Conservation (phyloP, 2,329 filamentous ascomycete species). For the Alternaria longipes region DNA sequence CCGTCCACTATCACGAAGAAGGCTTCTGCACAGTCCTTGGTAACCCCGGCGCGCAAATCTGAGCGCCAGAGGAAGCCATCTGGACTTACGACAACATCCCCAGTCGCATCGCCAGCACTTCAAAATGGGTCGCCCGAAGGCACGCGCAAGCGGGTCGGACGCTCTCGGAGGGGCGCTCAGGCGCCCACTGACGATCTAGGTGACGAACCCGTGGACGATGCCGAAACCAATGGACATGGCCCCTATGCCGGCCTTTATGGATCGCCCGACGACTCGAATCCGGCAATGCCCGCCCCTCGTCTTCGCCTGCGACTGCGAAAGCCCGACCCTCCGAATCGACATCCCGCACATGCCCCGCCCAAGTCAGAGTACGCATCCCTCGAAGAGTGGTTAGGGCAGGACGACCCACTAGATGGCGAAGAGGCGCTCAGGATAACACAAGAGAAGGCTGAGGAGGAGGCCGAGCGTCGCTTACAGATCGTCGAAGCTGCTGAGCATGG, state of each 20-base stretch:
- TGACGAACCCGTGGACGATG: conserved; percentile 21
- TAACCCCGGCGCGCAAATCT: conserved; percentile 45
- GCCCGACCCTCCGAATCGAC: conserved; percentile 60
- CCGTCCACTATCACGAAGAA: conserved; percentile 33
- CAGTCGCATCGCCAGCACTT: conserved; percentile 29
- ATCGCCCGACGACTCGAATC: conserved; percentile 31
- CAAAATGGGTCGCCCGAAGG: conserved; percentile 29
- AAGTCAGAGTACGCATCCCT: conserved; percentile 61
- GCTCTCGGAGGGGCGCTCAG: conserved; percentile 33
- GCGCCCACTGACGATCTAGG: conserved; percentile 24
- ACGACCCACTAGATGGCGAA: conserved; percentile 59
- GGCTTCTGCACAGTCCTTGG: conserved; percentile 28
- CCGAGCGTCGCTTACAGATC: conserved; percentile 72
- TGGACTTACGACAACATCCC: conserved; percentile 24
- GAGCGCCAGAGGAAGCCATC: conserved; percentile 43
- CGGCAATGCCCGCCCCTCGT: conserved; percentile 38
- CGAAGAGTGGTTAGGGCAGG: conserved; percentile 70
- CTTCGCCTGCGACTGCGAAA: conserved; percentile 62
- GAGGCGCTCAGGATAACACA: conserved; percentile 47
- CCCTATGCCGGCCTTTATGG: conserved; percentile 34
- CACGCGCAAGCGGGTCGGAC: conserved; percentile 33
- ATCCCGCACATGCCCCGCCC: conserved; percentile 61
- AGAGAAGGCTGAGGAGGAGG: conserved; percentile 65
- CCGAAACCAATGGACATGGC: conserved; percentile 28
- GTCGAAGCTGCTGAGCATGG: conserved; percentile 78